These are phyloP conservation scores for Globisporangium carolinianum DNA, from an alignment of 352 stramenopile genomes.

Conservation along the genomic window DNA sequence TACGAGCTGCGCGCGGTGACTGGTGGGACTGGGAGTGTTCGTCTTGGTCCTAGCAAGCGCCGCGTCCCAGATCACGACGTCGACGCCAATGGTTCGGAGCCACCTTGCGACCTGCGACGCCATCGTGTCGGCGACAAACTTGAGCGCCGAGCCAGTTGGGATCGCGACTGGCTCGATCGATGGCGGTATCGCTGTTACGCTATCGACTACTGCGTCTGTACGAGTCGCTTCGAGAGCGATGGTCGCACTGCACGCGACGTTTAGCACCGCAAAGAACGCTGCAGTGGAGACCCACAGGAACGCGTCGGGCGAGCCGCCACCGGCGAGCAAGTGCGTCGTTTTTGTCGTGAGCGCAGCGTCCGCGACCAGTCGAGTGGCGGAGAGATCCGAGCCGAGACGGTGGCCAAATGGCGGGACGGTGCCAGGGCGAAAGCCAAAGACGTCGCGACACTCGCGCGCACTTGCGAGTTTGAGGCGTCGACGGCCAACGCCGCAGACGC, in stretches of 20 bases:
- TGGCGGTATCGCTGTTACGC: background rate
- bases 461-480: slow-evolving; percentile 67
- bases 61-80: slow-evolving; percentile 62
- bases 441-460: slow-evolving; percentile 38
- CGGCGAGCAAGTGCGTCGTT: slow-evolving; percentile 32
- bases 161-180: background rate
- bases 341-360: slow-evolving; percentile 24
- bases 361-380: slow-evolving; percentile 27
- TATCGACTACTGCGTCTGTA: background rate
- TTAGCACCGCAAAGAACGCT: slow-evolving; percentile 36
- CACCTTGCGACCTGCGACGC: slow-evolving; percentile 63
- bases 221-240: slow-evolving; percentile 24
- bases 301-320: slow-evolving; percentile 36
- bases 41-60: slow-evolving; percentile 15
- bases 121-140: slow-evolving; percentile 77
- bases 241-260: slow-evolving; percentile 23
- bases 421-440: slow-evolving; percentile 60
- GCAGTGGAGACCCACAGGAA: slow-evolving; percentile 32
- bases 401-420: slow-evolving; percentile 62
- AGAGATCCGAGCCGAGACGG: background rate
- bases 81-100: slow-evolving; percentile 68
- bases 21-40: slow-evolving; percentile 3
- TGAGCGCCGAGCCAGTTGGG: slow-evolving; percentile 21
- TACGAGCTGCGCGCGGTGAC: slow-evolving; percentile 33
- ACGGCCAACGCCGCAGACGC: slow-evolving; percentile 39